These are phyloP conservation scores for Aspergillus novoparasiticus DNA, from an alignment of 2,329 filamentous ascomycete species.

Conservation along the genomic window DNA sequence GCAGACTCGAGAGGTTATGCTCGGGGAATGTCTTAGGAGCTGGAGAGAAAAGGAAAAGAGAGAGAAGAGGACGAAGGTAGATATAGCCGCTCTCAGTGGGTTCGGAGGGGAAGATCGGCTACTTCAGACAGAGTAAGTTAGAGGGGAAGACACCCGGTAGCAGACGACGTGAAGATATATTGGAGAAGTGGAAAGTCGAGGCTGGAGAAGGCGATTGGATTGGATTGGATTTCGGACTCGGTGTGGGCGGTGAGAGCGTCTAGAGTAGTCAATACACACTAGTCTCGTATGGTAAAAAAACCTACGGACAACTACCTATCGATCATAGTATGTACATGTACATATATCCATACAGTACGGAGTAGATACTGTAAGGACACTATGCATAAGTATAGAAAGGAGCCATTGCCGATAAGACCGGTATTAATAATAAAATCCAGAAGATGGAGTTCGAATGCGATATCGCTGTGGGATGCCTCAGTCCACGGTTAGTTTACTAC, in stretches of 20 bases:
- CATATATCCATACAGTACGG: no score
- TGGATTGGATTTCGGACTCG: not conserved
- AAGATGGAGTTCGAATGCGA: not conserved
- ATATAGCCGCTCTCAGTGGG: not conserved
- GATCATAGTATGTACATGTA: no score
- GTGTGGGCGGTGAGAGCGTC: conserved; percentile 7
- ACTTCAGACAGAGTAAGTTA: not conserved
- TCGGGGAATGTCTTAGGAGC: conserved; percentile 3
- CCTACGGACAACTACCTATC: no score
- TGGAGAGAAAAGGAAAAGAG: conserved; percentile 7
- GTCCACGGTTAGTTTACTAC: not conserved
- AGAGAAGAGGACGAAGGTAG: not conserved
- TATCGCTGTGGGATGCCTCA: not conserved
- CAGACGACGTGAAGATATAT: not conserved
- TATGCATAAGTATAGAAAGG: no score
- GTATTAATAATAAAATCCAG: not conserved
- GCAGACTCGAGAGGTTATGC: not conserved
- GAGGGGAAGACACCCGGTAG: not conserved
- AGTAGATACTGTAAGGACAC: no score
- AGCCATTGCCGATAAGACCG: not conserved
- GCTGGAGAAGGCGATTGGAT: not conserved
- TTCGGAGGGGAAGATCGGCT: not conserved
- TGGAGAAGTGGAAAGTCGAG: conserved; percentile 4
- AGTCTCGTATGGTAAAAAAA: not conserved
- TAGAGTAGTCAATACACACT: not conserved